Conservation (phyloP, 306 rosid genomes). For the Prunus persica region DNA sequence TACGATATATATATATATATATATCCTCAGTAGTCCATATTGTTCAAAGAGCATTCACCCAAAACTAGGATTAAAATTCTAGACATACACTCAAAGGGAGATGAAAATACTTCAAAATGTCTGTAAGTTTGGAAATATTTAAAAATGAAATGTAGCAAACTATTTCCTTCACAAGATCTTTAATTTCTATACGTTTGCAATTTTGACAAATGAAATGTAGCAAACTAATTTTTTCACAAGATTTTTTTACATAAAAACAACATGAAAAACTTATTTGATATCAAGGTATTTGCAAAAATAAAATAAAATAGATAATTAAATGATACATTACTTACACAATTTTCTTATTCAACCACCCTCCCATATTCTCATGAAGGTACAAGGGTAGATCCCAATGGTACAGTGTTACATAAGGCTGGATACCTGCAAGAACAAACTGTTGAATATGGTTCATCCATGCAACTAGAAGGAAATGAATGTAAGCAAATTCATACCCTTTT, state of each 20-base stretch:
- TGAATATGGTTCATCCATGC: slow-evolving; percentile 16
- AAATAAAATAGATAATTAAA: background rate
- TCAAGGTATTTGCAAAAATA: background rate
- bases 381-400: slow-evolving; percentile 98
- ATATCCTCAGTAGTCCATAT: background rate
- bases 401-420: slow-evolving; percentile 78
- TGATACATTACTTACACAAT: slow-evolving; percentile 55
- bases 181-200: background rate
- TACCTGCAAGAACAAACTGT: slow-evolving; percentile 51
- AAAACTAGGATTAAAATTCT: background rate
- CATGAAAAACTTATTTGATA: no score
- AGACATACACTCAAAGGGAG: background rate
- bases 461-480: slow-evolving; percentile 14
- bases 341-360: slow-evolving; percentile 81
- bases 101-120: background rate
- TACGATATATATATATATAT: background rate
- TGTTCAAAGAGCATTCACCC: background rate
- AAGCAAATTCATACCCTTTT: slow-evolving; percentile 52
- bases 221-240: background rate
- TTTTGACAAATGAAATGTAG: background rate
- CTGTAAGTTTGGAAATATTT: background rate
- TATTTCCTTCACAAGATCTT: background rate
- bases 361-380: slow-evolving; percentile 82
- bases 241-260: background rate
- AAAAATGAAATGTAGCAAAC: background rate